These are phyloP conservation scores for Fusarium chaquense DNA, from an alignment of 2,329 filamentous ascomycete genomes.

Conservation along the genomic window DNA sequence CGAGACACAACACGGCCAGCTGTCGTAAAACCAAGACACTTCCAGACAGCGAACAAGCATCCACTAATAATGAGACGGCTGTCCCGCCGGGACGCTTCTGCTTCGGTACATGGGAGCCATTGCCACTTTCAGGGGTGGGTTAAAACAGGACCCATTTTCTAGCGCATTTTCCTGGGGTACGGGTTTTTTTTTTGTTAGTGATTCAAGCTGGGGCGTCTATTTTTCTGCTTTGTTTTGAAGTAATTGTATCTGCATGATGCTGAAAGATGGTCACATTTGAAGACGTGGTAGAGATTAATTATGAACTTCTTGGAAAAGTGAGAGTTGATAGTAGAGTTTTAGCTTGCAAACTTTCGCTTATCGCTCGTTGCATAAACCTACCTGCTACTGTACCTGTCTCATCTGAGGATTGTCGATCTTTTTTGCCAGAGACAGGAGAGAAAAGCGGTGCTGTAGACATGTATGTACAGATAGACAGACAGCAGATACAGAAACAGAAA, in stretches of 20 bases:
- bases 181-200: constrained; percentile 27
- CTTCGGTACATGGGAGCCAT: constrained; percentile 22
- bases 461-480: neutral
- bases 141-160: constrained; percentile 40
- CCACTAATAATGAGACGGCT: constrained; percentile 30
- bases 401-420: constrained; percentile 27
- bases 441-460: constrained; percentile 14
- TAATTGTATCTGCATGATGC: neutral
- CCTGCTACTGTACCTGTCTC: constrained; percentile 13
- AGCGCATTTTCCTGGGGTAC: constrained; percentile 41
- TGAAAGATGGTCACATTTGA: neutral
- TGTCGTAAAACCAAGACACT: constrained; percentile 25
- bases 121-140: constrained; percentile 40
- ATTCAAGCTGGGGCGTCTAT: constrained; percentile 5
- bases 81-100: constrained; percentile 28
- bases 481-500: neutral
- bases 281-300: neutral
- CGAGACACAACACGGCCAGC: constrained; percentile 12
- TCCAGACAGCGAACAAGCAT: neutral
- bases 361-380: constrained; percentile 7
- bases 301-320: neutral
- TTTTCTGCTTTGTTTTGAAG: constrained; percentile 15
- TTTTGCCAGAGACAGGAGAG: constrained; percentile 29
- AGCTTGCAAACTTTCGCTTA: constrained; percentile 10
- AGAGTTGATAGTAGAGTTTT: neutral